These are phyloP conservation scores for Emericellopsis terricola DNA, from an alignment of 495 filamentous ascomycete species.

Conservation along the genomic window DNA sequence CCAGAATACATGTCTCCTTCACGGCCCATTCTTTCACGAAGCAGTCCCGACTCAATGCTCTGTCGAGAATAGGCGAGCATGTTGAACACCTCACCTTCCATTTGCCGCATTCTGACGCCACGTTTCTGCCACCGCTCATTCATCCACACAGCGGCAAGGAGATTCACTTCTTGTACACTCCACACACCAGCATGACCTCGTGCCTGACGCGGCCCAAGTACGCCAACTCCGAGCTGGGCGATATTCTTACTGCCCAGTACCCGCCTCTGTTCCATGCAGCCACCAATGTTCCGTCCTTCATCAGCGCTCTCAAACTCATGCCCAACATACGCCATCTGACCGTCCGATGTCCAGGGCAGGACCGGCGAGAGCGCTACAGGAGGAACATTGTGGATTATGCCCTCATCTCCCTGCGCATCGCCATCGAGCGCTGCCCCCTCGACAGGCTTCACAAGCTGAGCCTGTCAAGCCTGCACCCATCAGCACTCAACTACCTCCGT, in stretches of 20 bases:
- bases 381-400: constrained; percentile 67
- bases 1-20: constrained; percentile 43
- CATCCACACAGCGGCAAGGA: constrained; percentile 53
- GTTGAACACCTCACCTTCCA: constrained; percentile 51
- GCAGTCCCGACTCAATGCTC: constrained; percentile 44
- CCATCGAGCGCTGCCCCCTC: constrained; percentile 48
- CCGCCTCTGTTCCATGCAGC: constrained; percentile 69
- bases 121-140: constrained; percentile 59
- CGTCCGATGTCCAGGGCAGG: constrained; percentile 54
- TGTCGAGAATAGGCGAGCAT: constrained; percentile 54
- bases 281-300: constrained; percentile 65
- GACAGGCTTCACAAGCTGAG: constrained; percentile 41
- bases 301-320: constrained; percentile 44
- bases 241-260: constrained; percentile 62
- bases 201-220: constrained; percentile 41
- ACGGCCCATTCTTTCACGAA: constrained; percentile 51
- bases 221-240: constrained; percentile 39
- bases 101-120: constrained; percentile 49
- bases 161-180: constrained; percentile 55
- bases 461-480: constrained; percentile 47
- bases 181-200: constrained; percentile 34
- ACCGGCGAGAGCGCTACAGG: constrained; percentile 44
- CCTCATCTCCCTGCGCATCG: constrained; percentile 60
- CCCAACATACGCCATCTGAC: constrained; percentile 47
- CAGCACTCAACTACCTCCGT: constrained; percentile 51